Conservation (phyloP, 1,139 yeast species). For the Suhomyces bolitotheri region DNA sequence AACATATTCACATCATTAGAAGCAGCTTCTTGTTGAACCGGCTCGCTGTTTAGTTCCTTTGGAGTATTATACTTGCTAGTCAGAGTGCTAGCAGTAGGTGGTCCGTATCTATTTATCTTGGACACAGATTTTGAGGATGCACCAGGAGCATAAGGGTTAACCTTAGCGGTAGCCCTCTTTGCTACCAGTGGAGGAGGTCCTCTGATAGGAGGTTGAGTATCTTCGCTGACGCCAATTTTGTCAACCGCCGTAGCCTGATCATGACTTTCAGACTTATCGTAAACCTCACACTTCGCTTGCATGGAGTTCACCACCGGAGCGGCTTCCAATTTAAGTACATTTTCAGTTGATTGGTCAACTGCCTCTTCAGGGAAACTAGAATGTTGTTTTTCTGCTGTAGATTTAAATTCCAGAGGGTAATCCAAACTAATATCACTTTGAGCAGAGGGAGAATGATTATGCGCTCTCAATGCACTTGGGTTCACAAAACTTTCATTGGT, state of each 20-base stretch:
- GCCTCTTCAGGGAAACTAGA: constrained; percentile 1
- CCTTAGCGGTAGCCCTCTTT: constrained; percentile 14
- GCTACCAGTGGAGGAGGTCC: constrained; percentile 16
- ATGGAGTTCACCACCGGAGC: neutral
- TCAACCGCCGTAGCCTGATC: neutral
- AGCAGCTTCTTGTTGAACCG: neutral
- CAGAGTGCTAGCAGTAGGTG: constrained; percentile 21
- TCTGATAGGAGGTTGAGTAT: neutral
- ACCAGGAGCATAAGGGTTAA: constrained; percentile 48
- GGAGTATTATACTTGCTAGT: constrained; percentile 19
- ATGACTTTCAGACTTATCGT: constrained; percentile 5
- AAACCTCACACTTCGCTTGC: neutral
- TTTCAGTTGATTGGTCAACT: constrained; percentile 9
- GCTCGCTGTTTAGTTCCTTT: constrained; percentile 4
- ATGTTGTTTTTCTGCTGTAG: constrained; percentile 19
- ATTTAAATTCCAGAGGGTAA: constrained; percentile 31
- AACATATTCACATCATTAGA: constrained; percentile 38
- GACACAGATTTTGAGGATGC: constrained; percentile 12
- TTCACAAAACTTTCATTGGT: constrained; percentile 26
- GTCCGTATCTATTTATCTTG: constrained; percentile 31
- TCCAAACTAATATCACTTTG: constrained; percentile 38
- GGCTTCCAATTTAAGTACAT: constrained; percentile 3
- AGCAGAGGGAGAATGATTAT: constrained; percentile 29
- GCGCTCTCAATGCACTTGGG: constrained; percentile 20
- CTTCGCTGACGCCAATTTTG: neutral